A percentile compares a stretch with the other conserved stretches of the same genome.
phyloP scores from a whole-genome alignment of 495 filamentous ascomycete species.

The Penicillium riverlandense region DNA sequence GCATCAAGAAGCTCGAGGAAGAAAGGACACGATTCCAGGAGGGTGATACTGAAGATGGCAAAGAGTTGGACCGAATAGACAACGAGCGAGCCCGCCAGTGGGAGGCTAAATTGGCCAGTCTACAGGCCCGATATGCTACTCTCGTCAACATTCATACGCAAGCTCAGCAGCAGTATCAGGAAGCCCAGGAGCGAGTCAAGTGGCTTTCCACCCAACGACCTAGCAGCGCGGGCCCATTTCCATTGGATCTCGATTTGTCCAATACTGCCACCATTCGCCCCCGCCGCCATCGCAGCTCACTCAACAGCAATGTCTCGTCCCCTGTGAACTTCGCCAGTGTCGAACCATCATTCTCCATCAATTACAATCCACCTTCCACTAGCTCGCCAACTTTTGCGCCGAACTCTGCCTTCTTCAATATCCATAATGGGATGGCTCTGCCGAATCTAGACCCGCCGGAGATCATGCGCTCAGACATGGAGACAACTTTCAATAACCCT shows the following conservation, averaged over 20 bases:
- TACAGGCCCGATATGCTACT: constrained; percentile 46
- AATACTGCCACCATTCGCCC: constrained; percentile 37
- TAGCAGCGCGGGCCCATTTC: constrained; percentile 36
- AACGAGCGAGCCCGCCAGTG: constrained; percentile 52
- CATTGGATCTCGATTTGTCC: constrained; percentile 36
- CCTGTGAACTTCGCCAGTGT: constrained; percentile 35
- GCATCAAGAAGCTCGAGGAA: constrained; percentile 58
- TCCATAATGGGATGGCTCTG: constrained; percentile 50
- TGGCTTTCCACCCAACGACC: constrained; percentile 41
- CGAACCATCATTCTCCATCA: constrained; percentile 32
- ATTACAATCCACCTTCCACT: constrained; percentile 37
- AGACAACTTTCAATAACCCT: constrained; percentile 49
- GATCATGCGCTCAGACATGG: constrained; percentile 33
- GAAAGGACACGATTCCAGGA: constrained; percentile 42
- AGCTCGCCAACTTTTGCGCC: constrained; percentile 44
- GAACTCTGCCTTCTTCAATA: constrained; percentile 49
- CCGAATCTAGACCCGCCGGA: constrained; percentile 33
- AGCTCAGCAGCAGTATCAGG: constrained; percentile 44
- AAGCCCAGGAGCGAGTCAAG: constrained; percentile 44
- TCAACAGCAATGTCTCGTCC: constrained; percentile 42
- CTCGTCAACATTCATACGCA: constrained; percentile 42
- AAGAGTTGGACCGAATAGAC: constrained; percentile 43
- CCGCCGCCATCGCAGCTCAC: constrained; percentile 41
- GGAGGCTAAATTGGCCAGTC: constrained; percentile 38
- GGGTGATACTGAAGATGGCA: constrained; percentile 42